Evolutionary conservation across 495 filamentous ascomycete species (phyloP).

Genomic region (Hyphodiscus hymeniophilus): DNA sequence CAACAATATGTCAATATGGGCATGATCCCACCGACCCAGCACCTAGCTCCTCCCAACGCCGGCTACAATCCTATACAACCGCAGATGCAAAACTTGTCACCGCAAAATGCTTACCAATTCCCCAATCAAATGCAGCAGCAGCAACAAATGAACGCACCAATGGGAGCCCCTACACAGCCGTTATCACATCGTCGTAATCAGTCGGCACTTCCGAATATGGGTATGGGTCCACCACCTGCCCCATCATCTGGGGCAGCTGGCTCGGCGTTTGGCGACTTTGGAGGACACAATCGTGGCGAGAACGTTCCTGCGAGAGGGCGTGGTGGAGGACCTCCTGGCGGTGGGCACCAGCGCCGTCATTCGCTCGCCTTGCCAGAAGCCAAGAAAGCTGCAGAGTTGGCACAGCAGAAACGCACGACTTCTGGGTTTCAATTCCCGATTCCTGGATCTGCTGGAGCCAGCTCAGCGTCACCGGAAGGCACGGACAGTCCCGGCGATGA

Average conservation of each 20-base stretch:
- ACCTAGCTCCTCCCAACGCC: constrained; percentile 47
- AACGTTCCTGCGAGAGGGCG: constrained; percentile 64
- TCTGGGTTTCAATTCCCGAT: constrained; percentile 92
- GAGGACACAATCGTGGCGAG: constrained; percentile 53
- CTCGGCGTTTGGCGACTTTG: constrained; percentile 69
- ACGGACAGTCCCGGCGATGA: constrained; percentile 39
- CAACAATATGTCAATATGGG: constrained; percentile 98
- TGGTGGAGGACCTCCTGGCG: constrained; percentile 58
- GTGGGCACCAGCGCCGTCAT: constrained; percentile 88
- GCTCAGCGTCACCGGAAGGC: constrained; percentile 42
- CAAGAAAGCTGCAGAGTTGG: constrained; percentile 93
- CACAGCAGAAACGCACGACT: constrained; percentile 92
- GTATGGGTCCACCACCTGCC: constrained; percentile 88
- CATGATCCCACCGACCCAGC: constrained; percentile 77
- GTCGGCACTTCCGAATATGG: constrained; percentile 89
- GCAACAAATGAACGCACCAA: constrained; percentile 47
- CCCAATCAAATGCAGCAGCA: constrained; percentile 72
- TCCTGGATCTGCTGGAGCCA: constrained; percentile 51
- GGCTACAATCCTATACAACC: constrained; percentile 60
- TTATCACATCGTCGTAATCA: constrained; percentile 94
- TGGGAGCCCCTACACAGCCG: constrained; percentile 70
- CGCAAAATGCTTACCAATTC: constrained; percentile 85
- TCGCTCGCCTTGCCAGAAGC: constrained; percentile 92
- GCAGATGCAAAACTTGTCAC: constrained; percentile 67
- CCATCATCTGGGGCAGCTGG: constrained; percentile 94